Evolutionary conservation across 2,329 filamentous ascomycete species (phyloP).

Genomic region (Ambrosiella cleistominuta): DNA sequence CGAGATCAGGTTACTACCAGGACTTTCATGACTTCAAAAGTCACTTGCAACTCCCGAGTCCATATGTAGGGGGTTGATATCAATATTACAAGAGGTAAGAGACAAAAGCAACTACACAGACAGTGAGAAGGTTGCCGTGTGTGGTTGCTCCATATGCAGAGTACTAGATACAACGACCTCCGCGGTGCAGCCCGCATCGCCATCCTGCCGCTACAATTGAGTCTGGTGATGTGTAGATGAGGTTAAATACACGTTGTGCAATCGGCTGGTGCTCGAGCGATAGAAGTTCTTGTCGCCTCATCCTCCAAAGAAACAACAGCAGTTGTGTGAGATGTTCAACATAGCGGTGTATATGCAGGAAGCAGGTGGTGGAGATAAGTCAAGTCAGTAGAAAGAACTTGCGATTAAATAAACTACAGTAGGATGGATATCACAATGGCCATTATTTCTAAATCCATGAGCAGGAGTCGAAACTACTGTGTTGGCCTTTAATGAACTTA

Average conservation of each 20-base stretch:
- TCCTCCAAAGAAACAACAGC: background rate
- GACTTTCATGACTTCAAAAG: background rate
- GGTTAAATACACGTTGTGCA: background rate
- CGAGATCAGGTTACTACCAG: constrained; percentile 1
- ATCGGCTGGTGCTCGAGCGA: background rate
- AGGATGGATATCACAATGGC: too few species aligned
- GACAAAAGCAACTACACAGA: background rate
- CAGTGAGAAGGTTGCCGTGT: background rate
- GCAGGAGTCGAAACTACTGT: too few species aligned
- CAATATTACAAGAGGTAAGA: background rate
- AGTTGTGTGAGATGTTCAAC: background rate
- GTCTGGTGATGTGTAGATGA: background rate
- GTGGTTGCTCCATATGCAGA: background rate
- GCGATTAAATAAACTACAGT: background rate
- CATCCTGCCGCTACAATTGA: background rate
- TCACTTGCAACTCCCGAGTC: background rate
- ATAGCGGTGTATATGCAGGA: background rate
- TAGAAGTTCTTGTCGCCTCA: background rate
- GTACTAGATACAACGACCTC: background rate
- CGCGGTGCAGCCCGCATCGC: background rate
- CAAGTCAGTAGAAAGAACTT: background rate
- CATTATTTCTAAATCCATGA: too few species aligned
- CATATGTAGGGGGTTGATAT: background rate
- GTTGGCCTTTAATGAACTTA: too few species aligned
- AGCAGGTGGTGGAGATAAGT: background rate